Conservation (phyloP, 495 filamentous ascomycete genomes). For the Choiromyces venosus region DNA sequence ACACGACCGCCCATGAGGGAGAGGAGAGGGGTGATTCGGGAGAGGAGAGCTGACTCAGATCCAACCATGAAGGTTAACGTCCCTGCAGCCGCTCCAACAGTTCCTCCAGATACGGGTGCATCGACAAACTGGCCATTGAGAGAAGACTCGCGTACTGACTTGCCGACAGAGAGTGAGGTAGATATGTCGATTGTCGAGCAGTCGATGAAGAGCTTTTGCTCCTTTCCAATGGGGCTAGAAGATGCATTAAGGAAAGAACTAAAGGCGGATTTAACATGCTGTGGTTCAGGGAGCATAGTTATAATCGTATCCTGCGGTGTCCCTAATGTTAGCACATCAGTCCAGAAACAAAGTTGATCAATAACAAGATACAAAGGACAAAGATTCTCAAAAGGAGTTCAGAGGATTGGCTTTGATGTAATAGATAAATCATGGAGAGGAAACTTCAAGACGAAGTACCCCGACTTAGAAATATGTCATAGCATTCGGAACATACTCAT, state of each 20-base stretch:
- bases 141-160: conserved; percentile 53
- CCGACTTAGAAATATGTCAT: conserved; percentile 47
- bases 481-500: conserved; percentile 48
- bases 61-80: conserved; percentile 86
- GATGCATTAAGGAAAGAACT: conserved; percentile 53
- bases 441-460: conserved; percentile 43
- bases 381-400: conserved; percentile 39
- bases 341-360: not conserved
- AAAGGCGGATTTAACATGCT: conserved; percentile 71
- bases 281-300: conserved; percentile 72
- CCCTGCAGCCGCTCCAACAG: conserved; percentile 71
- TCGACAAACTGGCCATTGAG: conserved; percentile 62
- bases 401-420: conserved; percentile 62
- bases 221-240: conserved; percentile 45
- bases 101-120: conserved; percentile 79
- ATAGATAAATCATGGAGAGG: conserved; percentile 52
- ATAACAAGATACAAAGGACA: not conserved
- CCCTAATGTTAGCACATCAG: not conserved
- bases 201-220: conserved; percentile 67
- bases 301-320: conserved; percentile 61
- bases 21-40: conserved; percentile 58
- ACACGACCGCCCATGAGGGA: conserved; percentile 75
- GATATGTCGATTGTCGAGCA: conserved; percentile 81
- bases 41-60: conserved; percentile 54
- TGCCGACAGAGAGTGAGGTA: conserved; percentile 63